A percentile compares a stretch with the other conserved stretches of the same genome.
phyloP scores from a whole-genome alignment of 257 asterid genomes.

The Rhazya stricta region DNA sequence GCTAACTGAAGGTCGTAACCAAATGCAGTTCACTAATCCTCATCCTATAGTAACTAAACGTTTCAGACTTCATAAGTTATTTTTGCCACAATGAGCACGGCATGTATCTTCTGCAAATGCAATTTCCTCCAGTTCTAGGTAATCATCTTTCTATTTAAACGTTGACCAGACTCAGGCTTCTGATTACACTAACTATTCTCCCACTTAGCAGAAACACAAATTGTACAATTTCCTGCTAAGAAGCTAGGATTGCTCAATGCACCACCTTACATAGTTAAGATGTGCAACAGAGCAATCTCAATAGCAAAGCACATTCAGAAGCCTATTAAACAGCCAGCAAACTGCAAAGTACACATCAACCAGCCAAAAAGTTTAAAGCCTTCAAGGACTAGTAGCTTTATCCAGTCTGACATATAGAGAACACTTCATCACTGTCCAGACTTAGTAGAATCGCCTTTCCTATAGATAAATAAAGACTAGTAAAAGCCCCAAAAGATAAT shows the following conservation, averaged over 20 bases:
- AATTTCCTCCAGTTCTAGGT: background rate
- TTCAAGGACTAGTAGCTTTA: background rate
- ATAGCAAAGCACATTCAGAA: background rate
- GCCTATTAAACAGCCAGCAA: background rate
- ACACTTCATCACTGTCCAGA: background rate
- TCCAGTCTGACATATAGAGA: background rate
- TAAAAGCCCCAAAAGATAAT: background rate
- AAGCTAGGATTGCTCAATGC: too few relatives aligned
- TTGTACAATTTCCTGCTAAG: background rate
- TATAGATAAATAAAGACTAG: background rate
- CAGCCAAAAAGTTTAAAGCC: background rate
- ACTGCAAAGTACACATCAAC: background rate
- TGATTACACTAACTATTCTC: background rate
- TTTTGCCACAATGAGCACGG: too few relatives aligned
- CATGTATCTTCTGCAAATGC: background rate
- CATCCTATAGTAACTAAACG: background rate
- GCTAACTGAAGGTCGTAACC: background rate
- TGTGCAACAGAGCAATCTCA: background rate
- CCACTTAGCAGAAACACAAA: background rate
- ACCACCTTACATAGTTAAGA: background rate
- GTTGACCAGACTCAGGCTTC: background rate
- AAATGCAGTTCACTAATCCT: background rate
- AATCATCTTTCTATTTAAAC: background rate
- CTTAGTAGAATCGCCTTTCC: background rate
- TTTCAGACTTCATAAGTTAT: background rate